Base-by-base conservation (phyloP, 306 rosid genomes). In the Medicago lupulina region DNA sequence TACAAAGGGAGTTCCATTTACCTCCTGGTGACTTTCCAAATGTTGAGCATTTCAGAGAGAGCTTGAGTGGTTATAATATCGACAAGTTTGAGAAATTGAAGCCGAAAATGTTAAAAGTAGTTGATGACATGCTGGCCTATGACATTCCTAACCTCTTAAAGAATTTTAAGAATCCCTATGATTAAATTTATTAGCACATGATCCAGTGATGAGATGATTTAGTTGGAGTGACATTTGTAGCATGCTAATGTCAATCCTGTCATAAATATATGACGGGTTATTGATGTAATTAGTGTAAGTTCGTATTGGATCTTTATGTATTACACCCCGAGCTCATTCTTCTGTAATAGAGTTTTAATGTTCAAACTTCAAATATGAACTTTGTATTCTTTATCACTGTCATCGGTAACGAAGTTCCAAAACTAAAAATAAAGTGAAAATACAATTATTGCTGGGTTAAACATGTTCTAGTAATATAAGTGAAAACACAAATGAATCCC, bases 11-110 rank as follows among this genome's bases (percentile, higher is more conserved):
- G 85, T 83, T 86, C 75, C 98, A 90, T 80, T 80, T 93, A 51
- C 98, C 98, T 13, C 85, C 95, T 0, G 98, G 98, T 8, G 98
- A 93, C 80, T 93, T 93, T 74, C 98, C 98, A 6, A 85, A 86
- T 17, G 91, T 89, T 9, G 98, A 93, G 34, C 89, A 89, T 46
- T 93, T 89, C 71, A 83, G 83, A 71, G 96, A 93, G 81, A 54
- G 21, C 18, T 76, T 93, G 76, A 58, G 71, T 49, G 96, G 96
- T 51, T 90, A 85, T 84, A 90, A 67, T 68, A 64, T 93, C 6
- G 96, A 93, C 76, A 89, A 87, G 70, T 93, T 93, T 50, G 98
- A 93, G 86, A 93, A 81, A 84, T 71, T 93, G 83, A 93, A 85
- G 70, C 86, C 96, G 6, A 90, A 88, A 83, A 87, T 93, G 98